Evolutionary conservation across 1,284 basidiomycete species (phyloP).

Genomic region (Tranzscheliella williamsii): DNA sequence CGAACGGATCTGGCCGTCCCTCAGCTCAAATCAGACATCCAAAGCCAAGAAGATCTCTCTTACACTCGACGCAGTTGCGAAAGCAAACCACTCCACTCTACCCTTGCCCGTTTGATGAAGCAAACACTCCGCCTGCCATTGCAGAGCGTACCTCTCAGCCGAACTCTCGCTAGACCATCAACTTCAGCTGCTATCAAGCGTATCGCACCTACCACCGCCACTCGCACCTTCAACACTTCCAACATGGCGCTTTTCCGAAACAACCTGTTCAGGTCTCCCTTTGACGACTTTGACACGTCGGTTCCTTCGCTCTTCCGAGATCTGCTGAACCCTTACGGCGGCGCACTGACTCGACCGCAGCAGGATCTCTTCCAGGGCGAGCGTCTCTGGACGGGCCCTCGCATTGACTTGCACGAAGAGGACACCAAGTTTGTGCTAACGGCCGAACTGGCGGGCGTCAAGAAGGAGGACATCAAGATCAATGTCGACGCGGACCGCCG

Average conservation of each 20-base stretch:
- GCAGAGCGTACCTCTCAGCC: conserved; percentile 13
- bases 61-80: no score
- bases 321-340: conserved; percentile 12
- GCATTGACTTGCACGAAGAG: conserved; percentile 41
- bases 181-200: conserved; percentile 4
- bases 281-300: conserved; percentile 33
- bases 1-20: no score
- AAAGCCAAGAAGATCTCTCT: no score
- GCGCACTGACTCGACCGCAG: background rate
- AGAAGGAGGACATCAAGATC: conserved; percentile 47
- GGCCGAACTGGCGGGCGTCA: conserved; percentile 42
- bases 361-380: conserved; percentile 8
- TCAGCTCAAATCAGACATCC: no score
- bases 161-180: background rate
- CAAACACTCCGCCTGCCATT: conserved; percentile 36
- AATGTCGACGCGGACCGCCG: conserved; percentile 35
- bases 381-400: conserved; percentile 29
- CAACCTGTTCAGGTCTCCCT: conserved; percentile 21
- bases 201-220: conserved; percentile 4
- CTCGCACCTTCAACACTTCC: conserved; percentile 1
- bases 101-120: conserved; percentile 17
- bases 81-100: background rate
- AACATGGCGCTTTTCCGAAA: conserved; percentile 36
- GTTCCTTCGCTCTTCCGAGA: conserved; percentile 11
- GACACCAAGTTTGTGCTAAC: conserved; percentile 29